Conservation (phyloP, 2,329 filamentous ascomycete species). For the Leptographium wingfieldii region DNA sequence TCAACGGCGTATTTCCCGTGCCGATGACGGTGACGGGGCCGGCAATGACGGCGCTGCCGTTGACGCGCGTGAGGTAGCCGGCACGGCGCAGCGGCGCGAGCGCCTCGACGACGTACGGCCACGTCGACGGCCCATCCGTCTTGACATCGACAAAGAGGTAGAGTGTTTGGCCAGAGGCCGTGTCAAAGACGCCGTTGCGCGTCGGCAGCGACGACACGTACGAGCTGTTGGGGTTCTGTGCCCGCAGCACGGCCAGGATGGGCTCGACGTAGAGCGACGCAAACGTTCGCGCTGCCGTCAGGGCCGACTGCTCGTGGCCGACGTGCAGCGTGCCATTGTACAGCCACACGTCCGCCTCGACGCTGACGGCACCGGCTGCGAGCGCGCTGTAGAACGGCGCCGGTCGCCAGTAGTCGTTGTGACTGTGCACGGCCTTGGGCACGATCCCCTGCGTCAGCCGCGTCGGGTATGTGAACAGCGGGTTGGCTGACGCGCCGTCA, state of each 20-base stretch:
- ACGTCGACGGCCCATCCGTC: slow-evolving; percentile 36
- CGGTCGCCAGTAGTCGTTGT: slow-evolving; percentile 59
- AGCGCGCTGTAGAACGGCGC: slow-evolving; percentile 52
- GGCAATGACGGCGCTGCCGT: slow-evolving; percentile 31
- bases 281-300: slow-evolving; percentile 44
- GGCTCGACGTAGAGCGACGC: slow-evolving; percentile 49
- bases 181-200: slow-evolving; percentile 41
- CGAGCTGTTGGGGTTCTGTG: slow-evolving; percentile 33
- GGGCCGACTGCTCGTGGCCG: slow-evolving; percentile 42
- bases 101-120: slow-evolving; percentile 35
- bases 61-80: slow-evolving; percentile 39
- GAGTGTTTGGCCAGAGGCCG: slow-evolving; percentile 35
- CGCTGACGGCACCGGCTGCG: slow-evolving; percentile 43
- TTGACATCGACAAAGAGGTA: slow-evolving; percentile 58
- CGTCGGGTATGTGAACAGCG: slow-evolving; percentile 33
- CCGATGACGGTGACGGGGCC: slow-evolving; percentile 54
- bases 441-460: slow-evolving; percentile 38
- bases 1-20: slow-evolving; percentile 49
- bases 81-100: slow-evolving; percentile 43
- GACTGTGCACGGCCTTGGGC: slow-evolving; percentile 49
- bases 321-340: slow-evolving; percentile 42
- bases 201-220: slow-evolving; percentile 26
- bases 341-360: slow-evolving; percentile 60
- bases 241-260: slow-evolving; percentile 40
- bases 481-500: slow-evolving; percentile 19